Base-by-base conservation (phyloP, 257 asterid species). In the Cordia subcordata region DNA sequence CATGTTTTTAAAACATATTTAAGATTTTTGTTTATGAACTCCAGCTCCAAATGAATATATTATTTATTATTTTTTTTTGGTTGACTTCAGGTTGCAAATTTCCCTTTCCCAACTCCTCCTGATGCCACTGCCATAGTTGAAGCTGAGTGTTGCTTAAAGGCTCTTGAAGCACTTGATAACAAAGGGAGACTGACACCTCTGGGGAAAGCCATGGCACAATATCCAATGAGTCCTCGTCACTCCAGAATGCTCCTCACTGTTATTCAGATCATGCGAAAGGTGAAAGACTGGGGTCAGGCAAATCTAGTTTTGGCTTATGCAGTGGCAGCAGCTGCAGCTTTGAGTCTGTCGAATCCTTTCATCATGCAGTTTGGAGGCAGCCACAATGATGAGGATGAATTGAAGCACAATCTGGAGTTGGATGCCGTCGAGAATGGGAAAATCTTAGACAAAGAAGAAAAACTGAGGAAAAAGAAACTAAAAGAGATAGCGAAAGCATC, bases 221-320 rank as follows among this genome's bases (percentile, higher is more conserved):
- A 79, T 73, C 98, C 98, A 0, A 82, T 92, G 98, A 85, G 88
- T 60, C 98, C 98, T 66, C 95, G 98, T 47, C 98, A 92, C 75
- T 92, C 98, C 55, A 84, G 96, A 63, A 86, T 88, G 96, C 99
- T 92, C 68, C 99, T 92, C 64, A 88, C 96, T 12, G 96, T 86
- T 55, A 81, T 92, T 68, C 85, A 79, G 68, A 79, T 84, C 50
- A 86, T 86, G 87, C 80, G 55, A 20, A 70, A 81, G 21, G 61
- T 39, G 53, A 74, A 76, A 67, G 58, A 64, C 44, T 67, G 62
- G 50, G 44, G 51, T 18, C 86, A 85, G 13, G 83, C 90, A 40
- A 84, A 82, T 65, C 66, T 82, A 56, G 94, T 92, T 58, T 68
- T 92, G 77, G 96, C 82, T 22, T 92, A 79, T 75, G 96, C 96